Evolutionary conservation across 768 basidiomycete genomes (phyloP).

Genomic region (Daedaleopsis sinensis): DNA sequence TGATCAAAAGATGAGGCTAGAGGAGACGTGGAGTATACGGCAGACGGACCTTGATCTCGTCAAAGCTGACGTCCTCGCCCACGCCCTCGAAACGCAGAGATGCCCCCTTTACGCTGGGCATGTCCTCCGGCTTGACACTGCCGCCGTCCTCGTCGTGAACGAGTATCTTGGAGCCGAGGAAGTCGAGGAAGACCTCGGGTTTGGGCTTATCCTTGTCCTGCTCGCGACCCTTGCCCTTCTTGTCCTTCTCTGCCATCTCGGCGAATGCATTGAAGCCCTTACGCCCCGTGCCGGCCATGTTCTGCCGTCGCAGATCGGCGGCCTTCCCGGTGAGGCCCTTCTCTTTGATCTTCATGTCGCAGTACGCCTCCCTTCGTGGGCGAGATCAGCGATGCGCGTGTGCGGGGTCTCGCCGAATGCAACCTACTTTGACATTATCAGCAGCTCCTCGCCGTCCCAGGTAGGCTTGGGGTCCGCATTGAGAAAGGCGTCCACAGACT

Average conservation of each 20-base stretch:
- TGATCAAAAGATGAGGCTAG: constrained; percentile 1
- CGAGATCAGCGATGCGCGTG: not conserved
- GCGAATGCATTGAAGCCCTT: constrained; percentile 82
- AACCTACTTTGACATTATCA: constrained; percentile 86
- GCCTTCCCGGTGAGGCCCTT: constrained; percentile 83
- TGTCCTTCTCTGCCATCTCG: constrained; percentile 49
- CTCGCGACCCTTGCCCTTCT: constrained; percentile 30
- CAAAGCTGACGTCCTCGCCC: constrained; percentile 62
- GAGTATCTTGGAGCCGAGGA: constrained; percentile 69
- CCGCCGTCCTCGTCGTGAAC: constrained; percentile 59
- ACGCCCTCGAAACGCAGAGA: constrained; percentile 53
- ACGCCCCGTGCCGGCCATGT: constrained; percentile 46
- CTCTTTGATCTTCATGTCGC: constrained; percentile 95
- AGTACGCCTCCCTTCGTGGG: constrained; percentile 71
- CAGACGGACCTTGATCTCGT: constrained; percentile 53
- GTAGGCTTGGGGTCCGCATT: constrained; percentile 80
- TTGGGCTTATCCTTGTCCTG: constrained; percentile 31
- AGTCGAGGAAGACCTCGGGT: constrained; percentile 72
- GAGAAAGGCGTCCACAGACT: constrained; percentile 73
- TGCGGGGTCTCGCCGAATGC: not conserved
- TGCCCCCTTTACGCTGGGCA: constrained; percentile 47
- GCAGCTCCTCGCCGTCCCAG: constrained; percentile 74
- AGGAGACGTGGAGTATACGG: not conserved
- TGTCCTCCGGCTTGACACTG: constrained; percentile 45
- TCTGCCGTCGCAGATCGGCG: constrained; percentile 60